Conservation (phyloP, 2,329 filamentous ascomycete genomes). For the Proliferodiscus dingleyae region DNA sequence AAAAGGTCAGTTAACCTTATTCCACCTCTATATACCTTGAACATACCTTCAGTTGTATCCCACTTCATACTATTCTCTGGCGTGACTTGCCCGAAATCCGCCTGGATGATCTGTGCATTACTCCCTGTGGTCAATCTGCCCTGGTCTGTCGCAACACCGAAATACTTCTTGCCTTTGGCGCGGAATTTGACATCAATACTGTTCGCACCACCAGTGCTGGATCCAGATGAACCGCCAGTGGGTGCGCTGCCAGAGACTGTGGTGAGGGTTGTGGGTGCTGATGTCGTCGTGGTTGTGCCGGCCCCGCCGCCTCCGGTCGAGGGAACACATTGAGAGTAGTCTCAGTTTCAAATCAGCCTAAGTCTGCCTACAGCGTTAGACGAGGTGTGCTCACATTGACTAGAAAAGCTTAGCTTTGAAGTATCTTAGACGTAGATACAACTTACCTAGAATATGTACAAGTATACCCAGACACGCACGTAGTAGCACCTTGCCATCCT, state of each 20-base stretch:
- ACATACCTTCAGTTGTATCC: constrained; percentile 47
- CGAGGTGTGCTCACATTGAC: constrained; percentile 2
- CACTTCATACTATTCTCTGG: constrained; percentile 70
- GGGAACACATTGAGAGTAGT: constrained; percentile 25
- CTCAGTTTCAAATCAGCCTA: neutral
- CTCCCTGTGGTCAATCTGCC: constrained; percentile 43
- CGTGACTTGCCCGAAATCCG: constrained; percentile 60
- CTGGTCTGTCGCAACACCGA: constrained; percentile 53
- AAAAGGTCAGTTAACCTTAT: constrained; percentile 1
- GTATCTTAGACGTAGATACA: no score
- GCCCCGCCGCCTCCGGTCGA: constrained; percentile 1
- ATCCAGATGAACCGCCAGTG: constrained; percentile 5
- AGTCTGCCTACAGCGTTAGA: neutral
- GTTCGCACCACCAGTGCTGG: constrained; percentile 12
- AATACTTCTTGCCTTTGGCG: constrained; percentile 61
- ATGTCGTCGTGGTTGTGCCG: constrained; percentile 7
- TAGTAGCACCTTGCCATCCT: constrained; percentile 27
- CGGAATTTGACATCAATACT: constrained; percentile 53
- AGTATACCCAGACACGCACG: constrained; percentile 27
- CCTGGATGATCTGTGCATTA: constrained; percentile 52
- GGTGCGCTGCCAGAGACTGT: constrained; percentile 1
- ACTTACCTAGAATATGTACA: constrained; percentile 25
- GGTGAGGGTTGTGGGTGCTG: constrained; percentile 5
- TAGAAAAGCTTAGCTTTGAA: no score
- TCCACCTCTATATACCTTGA: neutral